Evolutionary conservation across 2,329 filamentous ascomycete species (phyloP).

Genomic region (Alternaria metachromatica): DNA sequence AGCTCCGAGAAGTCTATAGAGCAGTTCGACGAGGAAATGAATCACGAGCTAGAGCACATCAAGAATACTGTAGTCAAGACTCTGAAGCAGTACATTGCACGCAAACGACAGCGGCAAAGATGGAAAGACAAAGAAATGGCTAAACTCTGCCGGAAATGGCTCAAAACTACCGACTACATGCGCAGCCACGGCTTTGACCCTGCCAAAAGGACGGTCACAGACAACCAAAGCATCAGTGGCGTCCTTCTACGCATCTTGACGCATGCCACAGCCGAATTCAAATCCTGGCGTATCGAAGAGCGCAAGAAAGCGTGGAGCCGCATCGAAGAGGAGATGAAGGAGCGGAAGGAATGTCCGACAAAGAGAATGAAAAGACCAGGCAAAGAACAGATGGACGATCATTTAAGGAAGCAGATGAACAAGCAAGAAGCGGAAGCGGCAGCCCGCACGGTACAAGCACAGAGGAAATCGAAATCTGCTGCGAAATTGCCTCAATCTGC

Average conservation of each 20-base stretch:
- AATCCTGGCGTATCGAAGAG: too few species aligned
- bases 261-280: background rate
- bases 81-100: background rate
- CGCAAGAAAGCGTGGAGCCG: too few species aligned
- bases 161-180: background rate
- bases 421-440: too few species aligned
- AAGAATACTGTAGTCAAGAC: background rate
- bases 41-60: background rate
- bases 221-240: background rate
- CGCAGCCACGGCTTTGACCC: background rate
- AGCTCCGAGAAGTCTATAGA: background rate
- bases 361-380: too few species aligned
- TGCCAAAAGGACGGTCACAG: background rate
- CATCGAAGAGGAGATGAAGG: too few species aligned
- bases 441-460: too few species aligned
- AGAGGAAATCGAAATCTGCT: too few species aligned
- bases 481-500: too few species aligned
- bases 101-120: background rate
- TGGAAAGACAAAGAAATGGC: background rate
- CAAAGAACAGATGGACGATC: too few species aligned
- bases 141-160: background rate
- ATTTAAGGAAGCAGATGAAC: too few species aligned
- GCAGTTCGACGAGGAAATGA: background rate
- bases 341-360: too few species aligned
- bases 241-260: background rate